Conservation (phyloP, 345 rosid species). For the Salix brachista region DNA sequence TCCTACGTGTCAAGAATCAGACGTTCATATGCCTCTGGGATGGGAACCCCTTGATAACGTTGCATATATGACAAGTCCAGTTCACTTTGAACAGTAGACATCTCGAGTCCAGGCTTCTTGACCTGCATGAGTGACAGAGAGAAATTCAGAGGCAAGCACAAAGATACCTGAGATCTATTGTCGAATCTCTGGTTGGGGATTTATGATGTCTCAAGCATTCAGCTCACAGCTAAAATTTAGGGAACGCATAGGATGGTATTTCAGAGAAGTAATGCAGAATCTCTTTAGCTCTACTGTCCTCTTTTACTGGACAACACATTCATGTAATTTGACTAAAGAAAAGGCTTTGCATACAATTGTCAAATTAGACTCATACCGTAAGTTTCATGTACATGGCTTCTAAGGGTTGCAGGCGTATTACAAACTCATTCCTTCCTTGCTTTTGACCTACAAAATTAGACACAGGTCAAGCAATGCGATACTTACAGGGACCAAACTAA, state of each 20-base stretch:
- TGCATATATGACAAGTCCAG: constrained; percentile 90
- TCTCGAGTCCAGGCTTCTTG: constrained; percentile 95
- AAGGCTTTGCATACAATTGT: not conserved
- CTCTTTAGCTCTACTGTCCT: not conserved
- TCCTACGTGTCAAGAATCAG: constrained; percentile 92
- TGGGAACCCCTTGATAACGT: constrained; percentile 73
- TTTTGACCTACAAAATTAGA: constrained; percentile 51
- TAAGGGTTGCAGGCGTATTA: constrained; percentile 91
- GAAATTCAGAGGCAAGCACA: constrained; percentile 3
- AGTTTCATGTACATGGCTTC: constrained; percentile 99
- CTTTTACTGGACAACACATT: not conserved
- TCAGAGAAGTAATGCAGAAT: not conserved
- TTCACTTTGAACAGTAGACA: constrained; percentile 92
- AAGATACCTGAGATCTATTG: not conserved
- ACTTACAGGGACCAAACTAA: not conserved
- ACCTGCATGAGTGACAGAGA: constrained; percentile 49
- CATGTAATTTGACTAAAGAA: not conserved
- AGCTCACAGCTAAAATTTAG: not conserved
- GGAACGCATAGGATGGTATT: not conserved
- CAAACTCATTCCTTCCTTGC: constrained; percentile 98
- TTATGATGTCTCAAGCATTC: not conserved
- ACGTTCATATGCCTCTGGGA: constrained; percentile 98
- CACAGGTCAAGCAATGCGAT: constrained; percentile 6
- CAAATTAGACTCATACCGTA: constrained; percentile 48
- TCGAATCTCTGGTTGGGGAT: not conserved